Percentiles rank a stretch among this genome's conserved stretches.
Conservation (phyloP, 306 rosid species). For the Pueraria montana region DNA sequence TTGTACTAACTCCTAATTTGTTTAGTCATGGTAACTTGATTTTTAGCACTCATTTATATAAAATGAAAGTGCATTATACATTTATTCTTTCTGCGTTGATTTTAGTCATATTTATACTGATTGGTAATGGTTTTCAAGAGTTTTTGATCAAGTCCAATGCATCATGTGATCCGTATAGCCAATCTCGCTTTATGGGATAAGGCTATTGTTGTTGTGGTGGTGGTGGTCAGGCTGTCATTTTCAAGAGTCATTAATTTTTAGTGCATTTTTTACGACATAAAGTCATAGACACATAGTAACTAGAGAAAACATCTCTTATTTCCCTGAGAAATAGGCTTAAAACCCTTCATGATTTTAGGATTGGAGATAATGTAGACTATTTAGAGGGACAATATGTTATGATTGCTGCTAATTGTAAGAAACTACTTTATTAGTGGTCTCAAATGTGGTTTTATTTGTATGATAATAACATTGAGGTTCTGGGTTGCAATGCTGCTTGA, state of each 20-base stretch:
- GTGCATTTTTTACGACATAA: constrained; percentile 1
- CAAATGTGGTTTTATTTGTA: constrained; percentile 4
- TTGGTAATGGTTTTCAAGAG: constrained; percentile 17
- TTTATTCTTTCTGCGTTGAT: constrained; percentile 24
- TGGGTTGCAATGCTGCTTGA: not conserved
- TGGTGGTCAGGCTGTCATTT: not conserved
- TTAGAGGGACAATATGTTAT: constrained; percentile 23
- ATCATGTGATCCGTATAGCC: not conserved
- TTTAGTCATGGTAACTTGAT: constrained; percentile 18
- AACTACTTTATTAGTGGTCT: constrained; percentile 21
- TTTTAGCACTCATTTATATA: constrained; percentile 13
- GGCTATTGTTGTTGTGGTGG: not conserved
- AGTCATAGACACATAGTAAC: not conserved
- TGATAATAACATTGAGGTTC: not conserved
- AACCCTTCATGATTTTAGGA: constrained; percentile 20
- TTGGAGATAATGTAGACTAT: not conserved
- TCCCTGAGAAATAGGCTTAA: constrained; percentile 13
- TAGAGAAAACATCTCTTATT: constrained; percentile 29
- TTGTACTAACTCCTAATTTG: constrained; percentile 32
- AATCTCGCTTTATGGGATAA: not conserved
- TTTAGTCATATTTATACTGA: constrained; percentile 15
- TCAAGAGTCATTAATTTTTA: constrained; percentile 23
- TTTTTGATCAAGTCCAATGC: not conserved
- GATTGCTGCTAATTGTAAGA: constrained; percentile 4
- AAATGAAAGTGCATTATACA: not conserved